These are phyloP conservation scores for Euptelea pleiosperma DNA, from an alignment of 164 flowering plant genomes.

Conservation along the genomic window DNA sequence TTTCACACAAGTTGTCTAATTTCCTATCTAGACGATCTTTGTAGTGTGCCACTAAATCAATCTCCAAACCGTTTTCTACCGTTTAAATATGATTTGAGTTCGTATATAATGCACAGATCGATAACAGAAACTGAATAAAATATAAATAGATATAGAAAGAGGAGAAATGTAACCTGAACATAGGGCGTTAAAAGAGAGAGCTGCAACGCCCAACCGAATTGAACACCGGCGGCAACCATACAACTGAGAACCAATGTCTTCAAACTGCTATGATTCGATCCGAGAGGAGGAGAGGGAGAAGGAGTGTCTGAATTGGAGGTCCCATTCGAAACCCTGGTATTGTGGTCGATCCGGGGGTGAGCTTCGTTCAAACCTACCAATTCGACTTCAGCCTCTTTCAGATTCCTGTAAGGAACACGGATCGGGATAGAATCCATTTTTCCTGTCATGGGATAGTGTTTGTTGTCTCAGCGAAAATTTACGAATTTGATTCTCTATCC, in stretches of 20 bases:
- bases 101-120: neutral
- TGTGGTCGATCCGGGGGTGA: slow-evolving; percentile 25
- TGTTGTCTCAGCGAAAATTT: neutral
- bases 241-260: slow-evolving; percentile 67
- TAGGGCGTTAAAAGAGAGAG: slow-evolving; percentile 93
- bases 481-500: neutral
- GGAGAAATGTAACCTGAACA: slow-evolving; percentile 52
- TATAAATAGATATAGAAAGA: neutral
- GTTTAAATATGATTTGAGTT: too few species aligned
- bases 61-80: too few species aligned
- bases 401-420: slow-evolving; percentile 69
- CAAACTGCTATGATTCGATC: slow-evolving; percentile 26
- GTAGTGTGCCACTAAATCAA: too few species aligned
- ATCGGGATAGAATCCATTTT: slow-evolving; percentile 53
- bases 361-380: slow-evolving; percentile 39
- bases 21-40: too few species aligned
- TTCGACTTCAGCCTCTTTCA: slow-evolving; percentile 60
- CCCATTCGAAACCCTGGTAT: slow-evolving; percentile 30
- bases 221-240: slow-evolving; percentile 94
- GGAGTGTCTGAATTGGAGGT: slow-evolving; percentile 14
- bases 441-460: slow-evolving; percentile 24
- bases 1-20: too few species aligned
- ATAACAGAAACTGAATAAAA: neutral
- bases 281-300: slow-evolving; percentile 9
- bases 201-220: slow-evolving; percentile 97